phyloP scores from a whole-genome alignment of 2,329 filamentous ascomycete species.

The Epichloe gansuensis region DNA sequence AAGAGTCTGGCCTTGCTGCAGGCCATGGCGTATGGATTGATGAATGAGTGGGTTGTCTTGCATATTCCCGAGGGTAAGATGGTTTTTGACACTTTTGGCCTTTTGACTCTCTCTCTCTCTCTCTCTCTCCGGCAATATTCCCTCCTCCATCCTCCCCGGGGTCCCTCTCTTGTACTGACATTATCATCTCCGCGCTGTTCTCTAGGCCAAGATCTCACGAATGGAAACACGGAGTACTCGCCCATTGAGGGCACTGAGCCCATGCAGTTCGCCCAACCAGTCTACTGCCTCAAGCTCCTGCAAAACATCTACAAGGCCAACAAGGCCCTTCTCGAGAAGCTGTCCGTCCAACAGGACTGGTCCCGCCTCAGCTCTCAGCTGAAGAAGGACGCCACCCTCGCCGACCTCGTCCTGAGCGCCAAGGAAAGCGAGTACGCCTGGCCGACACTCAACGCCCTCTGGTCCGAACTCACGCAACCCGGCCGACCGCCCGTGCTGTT shows the following conservation, averaged over 20 bases:
- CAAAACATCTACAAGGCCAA: constrained; percentile 64
- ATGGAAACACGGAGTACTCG: constrained; percentile 69
- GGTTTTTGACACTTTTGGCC: not conserved
- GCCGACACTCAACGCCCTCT: constrained; percentile 69
- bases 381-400: constrained; percentile 49
- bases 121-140: not conserved
- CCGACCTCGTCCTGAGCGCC: constrained; percentile 56
- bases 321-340: constrained; percentile 43
- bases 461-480: constrained; percentile 58
- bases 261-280: constrained; percentile 61
- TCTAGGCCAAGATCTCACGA: constrained; percentile 63
- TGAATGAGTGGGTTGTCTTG: constrained; percentile 81
- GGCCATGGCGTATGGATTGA: constrained; percentile 66
- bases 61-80: constrained; percentile 74
- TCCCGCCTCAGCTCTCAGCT: constrained; percentile 26
- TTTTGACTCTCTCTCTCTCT: not conserved
- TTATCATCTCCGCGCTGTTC: not conserved
- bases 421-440: constrained; percentile 68
- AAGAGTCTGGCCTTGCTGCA: constrained; percentile 84
- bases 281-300: constrained; percentile 65
- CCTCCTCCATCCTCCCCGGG: not conserved
- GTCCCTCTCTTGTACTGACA: not conserved
- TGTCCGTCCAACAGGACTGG: constrained; percentile 33
- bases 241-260: constrained; percentile 49
- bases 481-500: constrained; percentile 53